Percentiles rank a stretch among this genome's conserved stretches.
Evolutionary conservation across 2,329 filamentous ascomycete genomes (phyloP).

Genomic region (Diaporthe batatas): DNA sequence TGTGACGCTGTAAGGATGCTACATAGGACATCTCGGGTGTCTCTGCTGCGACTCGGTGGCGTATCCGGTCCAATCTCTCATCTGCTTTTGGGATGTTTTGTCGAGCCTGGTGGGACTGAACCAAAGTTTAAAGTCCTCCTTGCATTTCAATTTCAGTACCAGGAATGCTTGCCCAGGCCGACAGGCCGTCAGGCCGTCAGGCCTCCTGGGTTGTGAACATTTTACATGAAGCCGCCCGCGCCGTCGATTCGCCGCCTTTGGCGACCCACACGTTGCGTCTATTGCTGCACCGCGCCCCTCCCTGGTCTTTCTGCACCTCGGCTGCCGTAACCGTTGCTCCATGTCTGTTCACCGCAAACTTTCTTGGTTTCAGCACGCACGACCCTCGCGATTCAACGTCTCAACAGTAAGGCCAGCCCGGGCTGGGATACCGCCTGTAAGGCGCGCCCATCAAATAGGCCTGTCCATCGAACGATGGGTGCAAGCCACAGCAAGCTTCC

Average conservation of each 20-base stretch:
- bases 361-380: constrained; percentile 20
- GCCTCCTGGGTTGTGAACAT: not conserved
- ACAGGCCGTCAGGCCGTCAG: too few relatives aligned
- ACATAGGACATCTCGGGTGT: constrained; percentile 11
- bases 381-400: constrained; percentile 15
- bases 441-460: not conserved
- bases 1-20: constrained; percentile 6
- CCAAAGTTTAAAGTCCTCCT: constrained; percentile 11
- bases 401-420: constrained; percentile 1
- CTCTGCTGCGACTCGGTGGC: constrained; percentile 12
- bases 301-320: constrained; percentile 15
- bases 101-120: constrained; percentile 24
- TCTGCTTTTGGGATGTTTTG: constrained; percentile 29
- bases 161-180: constrained; percentile 8
- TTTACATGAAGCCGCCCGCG: constrained; percentile 4
- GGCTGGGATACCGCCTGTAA: constrained; percentile 7
- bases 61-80: constrained; percentile 13
- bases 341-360: constrained; percentile 24
- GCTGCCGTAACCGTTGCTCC: constrained; percentile 12
- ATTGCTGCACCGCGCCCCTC: not conserved
- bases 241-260: constrained; percentile 6
- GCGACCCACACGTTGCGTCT: not conserved
- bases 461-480: not conserved
- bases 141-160: constrained; percentile 15
- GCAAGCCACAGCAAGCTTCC: not conserved